phyloP scores from a whole-genome alignment of 257 asterid genomes.

The Osmanthus fragrans region DNA sequence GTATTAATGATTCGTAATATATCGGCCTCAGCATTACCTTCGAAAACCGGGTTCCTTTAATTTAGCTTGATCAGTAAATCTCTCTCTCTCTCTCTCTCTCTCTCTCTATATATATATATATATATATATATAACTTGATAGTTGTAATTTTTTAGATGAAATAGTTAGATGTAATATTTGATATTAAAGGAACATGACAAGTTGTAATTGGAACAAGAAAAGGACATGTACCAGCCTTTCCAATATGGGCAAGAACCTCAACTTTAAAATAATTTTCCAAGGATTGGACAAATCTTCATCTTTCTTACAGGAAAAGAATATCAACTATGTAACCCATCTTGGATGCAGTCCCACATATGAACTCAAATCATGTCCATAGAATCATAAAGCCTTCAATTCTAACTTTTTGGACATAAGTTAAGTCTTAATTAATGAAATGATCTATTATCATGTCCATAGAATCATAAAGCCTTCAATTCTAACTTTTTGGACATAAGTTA shows the following conservation, averaged over 20 bases:
- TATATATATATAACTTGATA: too few species aligned
- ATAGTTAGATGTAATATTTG: neutral
- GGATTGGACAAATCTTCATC: neutral
- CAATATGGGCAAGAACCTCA: neutral
- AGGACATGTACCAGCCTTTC: neutral
- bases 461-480: neutral
- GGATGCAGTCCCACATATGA: neutral
- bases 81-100: too few species aligned
- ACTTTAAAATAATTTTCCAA: neutral
- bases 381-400: neutral
- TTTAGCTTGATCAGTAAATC: neutral
- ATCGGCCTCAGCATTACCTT: neutral
- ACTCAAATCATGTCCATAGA: constrained; percentile 3
- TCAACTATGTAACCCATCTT: neutral
- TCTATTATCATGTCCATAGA: neutral
- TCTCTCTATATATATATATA: too few species aligned
- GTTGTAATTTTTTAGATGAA: neutral
- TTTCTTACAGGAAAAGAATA: neutral
- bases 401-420: neutral
- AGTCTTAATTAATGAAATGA: neutral
- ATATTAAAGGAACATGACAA: neutral
- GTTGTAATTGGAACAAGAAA: neutral
- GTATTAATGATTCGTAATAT: too few species aligned
- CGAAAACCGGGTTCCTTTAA: neutral
- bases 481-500: neutral